A percentile compares a stretch with the other conserved stretches of the same genome.
These are phyloP conservation scores for Nepenthes mirabilis DNA, from an alignment of 148 eudicot genomes.

Conservation along the genomic window DNA sequence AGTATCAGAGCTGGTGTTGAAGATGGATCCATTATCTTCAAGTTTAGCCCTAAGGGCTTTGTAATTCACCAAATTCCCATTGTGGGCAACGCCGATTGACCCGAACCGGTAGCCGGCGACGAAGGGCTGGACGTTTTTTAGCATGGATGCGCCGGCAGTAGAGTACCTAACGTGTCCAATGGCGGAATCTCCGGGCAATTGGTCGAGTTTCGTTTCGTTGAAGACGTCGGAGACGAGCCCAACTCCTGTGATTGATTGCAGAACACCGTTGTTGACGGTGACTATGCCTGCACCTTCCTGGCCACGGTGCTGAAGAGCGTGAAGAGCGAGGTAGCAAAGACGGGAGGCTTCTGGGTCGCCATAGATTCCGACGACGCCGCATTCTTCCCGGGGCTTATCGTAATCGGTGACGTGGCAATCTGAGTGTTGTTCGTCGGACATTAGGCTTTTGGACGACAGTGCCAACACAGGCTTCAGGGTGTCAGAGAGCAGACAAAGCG, in stretches of 20 bases:
- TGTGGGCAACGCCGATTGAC: conserved; percentile 46
- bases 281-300: conserved; percentile 63
- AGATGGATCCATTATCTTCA: conserved; percentile 35
- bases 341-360: conserved; percentile 8
- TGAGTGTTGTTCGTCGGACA: too few relatives aligned
- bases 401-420: not conserved
- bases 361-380: conserved; percentile 11
- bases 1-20: conserved; percentile 40
- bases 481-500: too few relatives aligned
- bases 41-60: conserved; percentile 19
- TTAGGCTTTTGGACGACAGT: too few relatives aligned
- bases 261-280: conserved; percentile 20
- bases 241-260: conserved; percentile 42
- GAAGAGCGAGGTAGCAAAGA: conserved; percentile 29
- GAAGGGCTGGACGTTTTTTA: conserved; percentile 51
- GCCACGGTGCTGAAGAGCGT: conserved; percentile 59
- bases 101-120: conserved; percentile 43
- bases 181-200: conserved; percentile 36
- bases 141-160: conserved; percentile 33
- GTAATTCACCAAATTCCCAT: conserved; percentile 48
- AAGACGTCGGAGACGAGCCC: conserved; percentile 43
- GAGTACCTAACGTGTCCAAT: conserved; percentile 55
- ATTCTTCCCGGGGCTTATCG: conserved; percentile 12
- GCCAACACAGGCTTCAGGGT: too few relatives aligned
- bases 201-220: conserved; percentile 30